Evolutionary conservation across 1,284 basidiomycete species (phyloP), one percentile per base, ranked within the genome.

Genomic region (Irpex sp.): DNA sequence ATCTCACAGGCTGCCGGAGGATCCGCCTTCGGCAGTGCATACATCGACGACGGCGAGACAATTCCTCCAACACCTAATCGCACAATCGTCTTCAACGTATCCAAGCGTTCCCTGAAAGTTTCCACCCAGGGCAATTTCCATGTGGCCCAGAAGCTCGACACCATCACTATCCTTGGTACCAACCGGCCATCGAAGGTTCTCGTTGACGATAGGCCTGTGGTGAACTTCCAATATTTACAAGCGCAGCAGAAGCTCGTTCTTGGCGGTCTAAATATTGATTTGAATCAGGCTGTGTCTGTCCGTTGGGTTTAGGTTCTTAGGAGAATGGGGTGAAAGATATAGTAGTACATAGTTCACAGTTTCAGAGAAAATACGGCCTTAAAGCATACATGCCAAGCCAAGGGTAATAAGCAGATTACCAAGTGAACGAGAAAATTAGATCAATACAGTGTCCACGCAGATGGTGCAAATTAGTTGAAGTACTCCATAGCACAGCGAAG

Each of bases 41-140:
- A 86, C 70, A 67, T 90, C 47, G 88, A 90, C 70, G 88, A 92
- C 68, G 88, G 88, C 6, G 73, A 81, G 39, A 84, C 80, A 61
- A 72, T 76, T 60, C 83, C 84, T 13, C 82, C 82, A 0, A 81
- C 83, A 1, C 76, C 81, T 1, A 81, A 74, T 70, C 78, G 75
- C 13, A 79, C 68, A 1, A 63, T 88, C 57, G 75, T 66, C 1
- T 81, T 87, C 68, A 55, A 65, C 0, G 79, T 73, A 0, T 54
- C 65, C 0, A 60, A 68, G 1, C 69, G 76, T 1, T 60, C 70
- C 49, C 59, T 87, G 15, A 56, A 59, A 2, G 76, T 86, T 15
- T 59, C 65, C 26, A 71, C 76, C 37, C 61, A 65, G 0, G 88
- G 72, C 0, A 36, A 65, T n/a, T 79, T 71, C 66, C 58, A 67